phyloP scores from a whole-genome alignment of 257 asterid genomes.

The Misopates orontium region DNA sequence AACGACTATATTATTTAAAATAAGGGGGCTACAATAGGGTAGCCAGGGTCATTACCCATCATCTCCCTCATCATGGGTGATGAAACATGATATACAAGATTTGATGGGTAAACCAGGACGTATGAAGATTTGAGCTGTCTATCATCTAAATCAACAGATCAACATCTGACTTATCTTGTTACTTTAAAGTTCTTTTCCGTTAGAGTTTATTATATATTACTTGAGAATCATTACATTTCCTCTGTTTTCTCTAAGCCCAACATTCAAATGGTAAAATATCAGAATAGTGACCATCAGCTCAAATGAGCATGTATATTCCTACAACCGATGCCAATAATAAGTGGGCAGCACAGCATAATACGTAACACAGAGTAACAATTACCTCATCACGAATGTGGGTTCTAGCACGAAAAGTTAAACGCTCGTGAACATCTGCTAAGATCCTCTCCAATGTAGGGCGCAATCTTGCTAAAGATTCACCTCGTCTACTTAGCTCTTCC shows the following conservation, averaged over 20 bases:
- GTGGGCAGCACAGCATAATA: slow-evolving; percentile 17
- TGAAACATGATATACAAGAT: too few species aligned
- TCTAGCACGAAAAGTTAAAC: slow-evolving; percentile 93
- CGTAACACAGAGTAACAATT: slow-evolving; percentile 24
- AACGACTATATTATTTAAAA: too few species aligned
- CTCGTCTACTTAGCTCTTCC: slow-evolving; percentile 83
- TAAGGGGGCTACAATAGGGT: too few species aligned
- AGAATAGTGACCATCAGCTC: neutral
- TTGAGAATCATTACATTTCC: slow-evolving; percentile 4
- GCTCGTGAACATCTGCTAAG: slow-evolving; percentile 96
- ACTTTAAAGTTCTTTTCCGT: neutral
- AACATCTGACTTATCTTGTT: slow-evolving; percentile 6
- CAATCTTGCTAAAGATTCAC: slow-evolving; percentile 85
- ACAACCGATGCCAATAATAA: slow-evolving; percentile 20
- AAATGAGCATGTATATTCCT: neutral
- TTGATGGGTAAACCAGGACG: slow-evolving; percentile 7
- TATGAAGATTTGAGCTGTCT: slow-evolving; percentile 10
- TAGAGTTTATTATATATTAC: slow-evolving; percentile 11
- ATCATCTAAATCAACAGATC: neutral
- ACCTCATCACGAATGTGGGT: slow-evolving; percentile 97
- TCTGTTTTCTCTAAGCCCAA: neutral
- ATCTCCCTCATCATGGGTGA: too few species aligned
- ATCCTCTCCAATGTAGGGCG: slow-evolving; percentile 91
- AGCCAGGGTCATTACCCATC: too few species aligned
- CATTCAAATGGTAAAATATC: neutral